Base-by-base conservation (phyloP, 306 rosid genomes). In the Prunus mongolica region DNA sequence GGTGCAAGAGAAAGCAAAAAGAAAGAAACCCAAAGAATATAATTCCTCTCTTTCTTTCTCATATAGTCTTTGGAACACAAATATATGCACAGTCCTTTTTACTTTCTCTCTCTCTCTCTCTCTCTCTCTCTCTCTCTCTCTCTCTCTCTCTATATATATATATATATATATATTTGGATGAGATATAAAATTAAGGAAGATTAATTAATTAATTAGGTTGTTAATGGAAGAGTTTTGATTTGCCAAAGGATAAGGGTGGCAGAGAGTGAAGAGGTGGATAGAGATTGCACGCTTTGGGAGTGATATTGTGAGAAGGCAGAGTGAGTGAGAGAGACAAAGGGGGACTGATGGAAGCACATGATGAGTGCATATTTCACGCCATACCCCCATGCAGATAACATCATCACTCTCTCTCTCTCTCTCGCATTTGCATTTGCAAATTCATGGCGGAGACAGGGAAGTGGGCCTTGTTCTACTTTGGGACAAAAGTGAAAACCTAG, bases 1-100 rank as follows among this genome's bases (percentile, higher is more conserved):
- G 98, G 81, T 89, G 78, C 79, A 78, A 87, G 97, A 88, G 93
- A 93, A 91, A 91, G 93, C 76, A 71, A 71, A 38, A 38, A 38
- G 44, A 38, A 71, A 78, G 69, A 78, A 25, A 77, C 70, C 49
- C 65, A 50, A 65, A 69, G 65, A 72, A 45, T 34, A 34, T 8
- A 34, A 34, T 34, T 34, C 62, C 65, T 62, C 75, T 62, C 82
- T 80, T 78, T 81, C 38, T 60, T 24, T 22, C 19, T 2, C 4
- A 1, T 5, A 6, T 34, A 34, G 41, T 6, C 65, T 27, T 60
- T 60, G 65, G 18, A 24, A 60, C 16, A 22, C 65, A 14, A 24
- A 12, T 24, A 60, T 5, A 3, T 34, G 44, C 44, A 38, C 44
- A 38, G 44, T 38, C 44, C 44, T 9, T 38, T 38, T 38, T 38